phyloP scores from a whole-genome alignment of 2,329 filamentous ascomycete species.

The Akanthomyces lecanii region DNA sequence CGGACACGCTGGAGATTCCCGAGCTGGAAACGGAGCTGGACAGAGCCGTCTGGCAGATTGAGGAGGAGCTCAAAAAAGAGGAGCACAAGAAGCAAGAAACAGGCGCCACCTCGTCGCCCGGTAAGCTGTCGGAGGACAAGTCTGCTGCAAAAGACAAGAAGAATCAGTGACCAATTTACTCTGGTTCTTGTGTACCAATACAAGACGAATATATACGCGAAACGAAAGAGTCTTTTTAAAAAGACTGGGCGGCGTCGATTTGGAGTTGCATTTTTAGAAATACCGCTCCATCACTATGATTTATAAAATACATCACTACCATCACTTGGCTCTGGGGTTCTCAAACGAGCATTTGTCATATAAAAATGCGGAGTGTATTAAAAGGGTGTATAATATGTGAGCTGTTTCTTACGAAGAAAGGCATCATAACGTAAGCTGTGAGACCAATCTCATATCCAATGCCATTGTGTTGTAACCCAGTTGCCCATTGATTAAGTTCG shows the following conservation, averaged over 20 bases:
- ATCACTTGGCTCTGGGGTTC: neutral
- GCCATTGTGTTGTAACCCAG: slow-evolving; percentile 20
- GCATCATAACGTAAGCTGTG: slow-evolving; percentile 22
- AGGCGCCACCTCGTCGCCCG: slow-evolving; percentile 8
- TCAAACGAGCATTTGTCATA: neutral
- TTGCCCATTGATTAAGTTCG: slow-evolving; percentile 18
- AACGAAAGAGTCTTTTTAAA: slow-evolving; percentile 17
- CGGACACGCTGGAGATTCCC: slow-evolving; percentile 60
- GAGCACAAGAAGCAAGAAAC: slow-evolving; percentile 31
- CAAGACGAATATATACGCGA: slow-evolving; percentile 17
- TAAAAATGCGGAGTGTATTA: slow-evolving; percentile 10
- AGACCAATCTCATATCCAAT: slow-evolving; percentile 25
- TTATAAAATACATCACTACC: neutral
- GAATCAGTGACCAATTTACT: slow-evolving; percentile 8
- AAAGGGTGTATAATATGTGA: slow-evolving; percentile 17
- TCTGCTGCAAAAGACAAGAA: slow-evolving; percentile 21
- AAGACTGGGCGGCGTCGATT: neutral
- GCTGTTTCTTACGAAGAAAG: slow-evolving; percentile 10
- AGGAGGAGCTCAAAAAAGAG: slow-evolving; percentile 43
- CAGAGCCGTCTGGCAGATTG: slow-evolving; percentile 70
- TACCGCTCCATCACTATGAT: slow-evolving; percentile 8
- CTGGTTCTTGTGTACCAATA: slow-evolving; percentile 4
- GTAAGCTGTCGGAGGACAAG: neutral
- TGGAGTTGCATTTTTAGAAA: neutral
- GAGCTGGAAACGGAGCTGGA: slow-evolving; percentile 70